phyloP scores from a whole-genome alignment of 2,329 filamentous ascomycete genomes.

The Penicillium sp. region DNA sequence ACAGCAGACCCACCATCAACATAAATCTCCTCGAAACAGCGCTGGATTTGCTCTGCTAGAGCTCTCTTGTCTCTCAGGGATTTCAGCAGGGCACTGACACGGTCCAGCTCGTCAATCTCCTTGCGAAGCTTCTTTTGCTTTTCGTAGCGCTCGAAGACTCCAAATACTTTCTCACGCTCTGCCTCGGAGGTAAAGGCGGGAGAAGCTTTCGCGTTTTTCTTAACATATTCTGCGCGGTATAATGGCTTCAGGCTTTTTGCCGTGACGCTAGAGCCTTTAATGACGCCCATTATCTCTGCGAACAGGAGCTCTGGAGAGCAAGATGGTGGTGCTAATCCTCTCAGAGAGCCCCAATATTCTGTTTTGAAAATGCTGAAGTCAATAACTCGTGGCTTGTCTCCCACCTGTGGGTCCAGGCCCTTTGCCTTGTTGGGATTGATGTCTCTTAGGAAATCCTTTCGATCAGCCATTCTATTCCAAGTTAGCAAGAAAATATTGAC shows the following conservation, averaged over 20 bases:
- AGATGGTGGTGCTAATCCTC: slow-evolving; percentile 5
- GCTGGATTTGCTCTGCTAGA: slow-evolving; percentile 2
- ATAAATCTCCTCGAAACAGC: slow-evolving; percentile 12
- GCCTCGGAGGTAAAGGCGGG: slow-evolving; percentile 18
- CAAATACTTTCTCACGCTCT: slow-evolving; percentile 18
- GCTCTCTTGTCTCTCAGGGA: slow-evolving; percentile 7
- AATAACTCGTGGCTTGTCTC: slow-evolving; percentile 6
- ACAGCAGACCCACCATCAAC: slow-evolving; percentile 5
- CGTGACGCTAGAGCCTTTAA: slow-evolving; percentile 21
- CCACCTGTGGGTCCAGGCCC: neutral
- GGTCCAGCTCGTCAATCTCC: slow-evolving; percentile 15
- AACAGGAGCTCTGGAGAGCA: slow-evolving; percentile 21
- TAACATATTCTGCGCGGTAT: slow-evolving; percentile 16
- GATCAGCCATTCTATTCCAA: slow-evolving; percentile 7
- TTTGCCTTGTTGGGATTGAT: neutral
- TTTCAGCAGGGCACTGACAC: slow-evolving; percentile 18
- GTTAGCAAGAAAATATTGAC: neutral
- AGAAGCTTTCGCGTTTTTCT: slow-evolving; percentile 13
- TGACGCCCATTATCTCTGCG: slow-evolving; percentile 27
- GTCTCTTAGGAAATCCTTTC: slow-evolving; percentile 9
- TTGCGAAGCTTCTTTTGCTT: slow-evolving; percentile 11
- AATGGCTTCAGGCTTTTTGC: slow-evolving; percentile 16
- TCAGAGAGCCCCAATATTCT: slow-evolving; percentile 23
- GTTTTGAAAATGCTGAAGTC: slow-evolving; percentile 24
- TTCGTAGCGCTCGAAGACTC: slow-evolving; percentile 23